A percentile compares a stretch with the other conserved stretches of the same genome.
These are phyloP conservation scores for Lactarius evosmus DNA, from an alignment of 768 basidiomycete species.

Conservation along the genomic window DNA sequence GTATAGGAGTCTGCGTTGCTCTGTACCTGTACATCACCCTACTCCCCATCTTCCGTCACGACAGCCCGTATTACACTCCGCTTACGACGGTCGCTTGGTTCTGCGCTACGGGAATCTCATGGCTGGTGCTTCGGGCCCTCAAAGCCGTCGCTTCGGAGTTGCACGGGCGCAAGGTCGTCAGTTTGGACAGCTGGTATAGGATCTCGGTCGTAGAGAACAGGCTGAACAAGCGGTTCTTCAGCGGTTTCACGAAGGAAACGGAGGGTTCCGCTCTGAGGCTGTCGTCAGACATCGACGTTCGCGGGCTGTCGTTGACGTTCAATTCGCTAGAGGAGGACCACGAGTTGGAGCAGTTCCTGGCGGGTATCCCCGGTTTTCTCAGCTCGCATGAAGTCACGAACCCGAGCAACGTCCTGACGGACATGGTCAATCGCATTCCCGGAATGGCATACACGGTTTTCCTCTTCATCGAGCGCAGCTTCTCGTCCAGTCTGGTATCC, in stretches of 20 bases:
- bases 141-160: slow-evolving; percentile 11
- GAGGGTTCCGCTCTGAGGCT: slow-evolving; percentile 13
- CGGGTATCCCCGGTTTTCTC: slow-evolving; percentile 21
- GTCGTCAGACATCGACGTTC: slow-evolving; percentile 18
- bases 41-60: slow-evolving; percentile 16
- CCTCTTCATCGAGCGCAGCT: slow-evolving; percentile 21
- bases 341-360: slow-evolving; percentile 22
- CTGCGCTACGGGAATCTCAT: slow-evolving; percentile 17
- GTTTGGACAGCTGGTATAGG: slow-evolving; percentile 20
- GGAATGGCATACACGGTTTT: slow-evolving; percentile 21
- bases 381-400: slow-evolving; percentile 16
- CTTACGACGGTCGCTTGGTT: slow-evolving; percentile 23
- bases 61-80: slow-evolving; percentile 30
- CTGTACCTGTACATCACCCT: slow-evolving; percentile 25
- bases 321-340: slow-evolving; percentile 25
- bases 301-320: slow-evolving; percentile 18
- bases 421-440: slow-evolving; percentile 11
- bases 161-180: slow-evolving; percentile 20
- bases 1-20: slow-evolving; percentile 18
- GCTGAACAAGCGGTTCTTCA: slow-evolving; percentile 18
- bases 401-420: neutral
- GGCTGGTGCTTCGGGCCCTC: slow-evolving; percentile 11
- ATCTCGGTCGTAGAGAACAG: slow-evolving; percentile 16
- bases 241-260: slow-evolving; percentile 18
- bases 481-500: slow-evolving; percentile 17